Conservation (phyloP, 2,329 filamentous ascomycete genomes). For the Talaromyces sp. region DNA sequence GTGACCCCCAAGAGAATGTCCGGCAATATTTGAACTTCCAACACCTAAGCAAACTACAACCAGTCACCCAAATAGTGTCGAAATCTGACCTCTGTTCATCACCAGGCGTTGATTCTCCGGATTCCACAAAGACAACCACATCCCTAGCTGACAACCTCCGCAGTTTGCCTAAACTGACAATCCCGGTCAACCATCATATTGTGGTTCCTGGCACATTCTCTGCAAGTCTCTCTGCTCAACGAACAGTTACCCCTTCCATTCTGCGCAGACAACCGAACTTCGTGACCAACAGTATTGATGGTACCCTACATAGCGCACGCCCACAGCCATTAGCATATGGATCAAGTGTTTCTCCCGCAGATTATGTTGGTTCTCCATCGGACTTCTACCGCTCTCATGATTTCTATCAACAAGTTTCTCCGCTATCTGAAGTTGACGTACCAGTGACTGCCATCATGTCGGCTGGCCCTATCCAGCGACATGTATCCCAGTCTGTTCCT, state of each 20-base stretch:
- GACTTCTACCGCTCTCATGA: constrained; percentile 54
- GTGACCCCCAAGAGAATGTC: constrained; percentile 89
- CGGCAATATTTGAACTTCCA: constrained; percentile 88
- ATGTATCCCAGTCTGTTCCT: constrained; percentile 84
- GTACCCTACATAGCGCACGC: constrained; percentile 15
- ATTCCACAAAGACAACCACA: constrained; percentile 36
- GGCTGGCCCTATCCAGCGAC: constrained; percentile 69
- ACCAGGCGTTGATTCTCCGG: constrained; percentile 23
- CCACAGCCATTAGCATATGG: too few relatives aligned
- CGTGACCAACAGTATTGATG: constrained; percentile 16
- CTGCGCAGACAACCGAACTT: constrained; percentile 18
- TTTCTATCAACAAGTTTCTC: constrained; percentile 66
- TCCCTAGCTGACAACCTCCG: constrained; percentile 51
- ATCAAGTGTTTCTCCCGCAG: constrained; percentile 41
- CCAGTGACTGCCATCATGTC: constrained; percentile 68
- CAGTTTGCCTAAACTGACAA: constrained; percentile 55
- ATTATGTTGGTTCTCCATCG: constrained; percentile 54
- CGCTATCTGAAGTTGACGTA: constrained; percentile 86
- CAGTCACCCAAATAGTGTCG: constrained; percentile 56
- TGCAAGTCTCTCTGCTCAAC: constrained; percentile 24
- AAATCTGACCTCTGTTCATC: constrained; percentile 60
- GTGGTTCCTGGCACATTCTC: constrained; percentile 23
- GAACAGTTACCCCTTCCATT: constrained; percentile 32
- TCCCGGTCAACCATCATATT: constrained; percentile 46
- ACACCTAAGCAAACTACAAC: constrained; percentile 44